A percentile compares a stretch with the other conserved stretches of the same genome.
Evolutionary conservation across 2,329 filamentous ascomycete species (phyloP).

Genomic region (Exophiala viscosa): DNA sequence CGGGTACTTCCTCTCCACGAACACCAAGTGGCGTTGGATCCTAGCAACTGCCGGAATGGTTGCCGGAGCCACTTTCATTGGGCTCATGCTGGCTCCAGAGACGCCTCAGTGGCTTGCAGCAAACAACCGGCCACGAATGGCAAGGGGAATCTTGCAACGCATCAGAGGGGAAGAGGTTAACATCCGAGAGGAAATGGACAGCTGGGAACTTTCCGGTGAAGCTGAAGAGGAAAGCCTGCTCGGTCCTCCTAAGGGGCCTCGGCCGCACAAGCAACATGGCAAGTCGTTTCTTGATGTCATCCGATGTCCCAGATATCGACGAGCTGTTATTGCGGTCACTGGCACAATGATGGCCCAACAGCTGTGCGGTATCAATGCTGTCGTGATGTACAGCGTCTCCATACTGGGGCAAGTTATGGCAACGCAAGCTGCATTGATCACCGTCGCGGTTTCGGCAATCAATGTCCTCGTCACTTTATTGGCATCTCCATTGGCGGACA

Average conservation of each 20-base stretch:
- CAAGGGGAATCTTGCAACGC: constrained; percentile 65
- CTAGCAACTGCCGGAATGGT: constrained; percentile 69
- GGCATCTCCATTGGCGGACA: constrained; percentile 78
- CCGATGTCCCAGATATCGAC: constrained; percentile 65
- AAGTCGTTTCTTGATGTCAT: constrained; percentile 58
- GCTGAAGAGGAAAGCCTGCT: constrained; percentile 34
- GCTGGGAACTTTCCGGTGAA: constrained; percentile 46
- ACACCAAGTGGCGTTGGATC: constrained; percentile 76
- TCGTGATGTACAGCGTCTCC: constrained; percentile 97
- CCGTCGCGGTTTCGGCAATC: constrained; percentile 78
- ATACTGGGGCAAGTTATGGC: constrained; percentile 77
- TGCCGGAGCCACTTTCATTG: constrained; percentile 62
- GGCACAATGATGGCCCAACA: constrained; percentile 93
- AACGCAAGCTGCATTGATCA: constrained; percentile 75
- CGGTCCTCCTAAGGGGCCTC: constrained; percentile 21
- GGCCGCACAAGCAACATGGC: constrained; percentile 59
- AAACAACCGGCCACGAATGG: constrained; percentile 57
- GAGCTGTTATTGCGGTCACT: constrained; percentile 71
- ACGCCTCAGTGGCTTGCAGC: constrained; percentile 82
- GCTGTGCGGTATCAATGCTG: constrained; percentile 89
- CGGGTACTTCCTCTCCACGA: constrained; percentile 81
- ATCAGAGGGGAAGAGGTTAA: constrained; percentile 70
- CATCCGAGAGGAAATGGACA: constrained; percentile 68
- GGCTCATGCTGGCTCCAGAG: constrained; percentile 71
- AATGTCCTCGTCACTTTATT: constrained; percentile 79